phyloP scores from a whole-genome alignment of 2,329 filamentous ascomycete genomes.

The Drechslerella stenobrocha region DNA sequence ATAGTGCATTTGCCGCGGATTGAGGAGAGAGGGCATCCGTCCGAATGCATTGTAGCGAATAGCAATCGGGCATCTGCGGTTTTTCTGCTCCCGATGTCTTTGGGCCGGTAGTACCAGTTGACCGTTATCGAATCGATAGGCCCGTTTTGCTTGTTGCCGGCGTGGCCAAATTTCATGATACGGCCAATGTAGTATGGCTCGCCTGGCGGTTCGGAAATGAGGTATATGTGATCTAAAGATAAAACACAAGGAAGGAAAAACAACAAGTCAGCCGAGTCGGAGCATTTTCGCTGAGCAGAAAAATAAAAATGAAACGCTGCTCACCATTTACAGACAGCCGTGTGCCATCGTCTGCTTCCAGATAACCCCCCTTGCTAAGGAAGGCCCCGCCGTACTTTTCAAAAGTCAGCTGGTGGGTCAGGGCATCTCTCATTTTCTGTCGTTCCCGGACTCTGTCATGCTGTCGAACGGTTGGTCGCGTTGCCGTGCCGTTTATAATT shows the following conservation, averaged over 20 bases:
- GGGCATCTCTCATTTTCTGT: constrained; percentile 59
- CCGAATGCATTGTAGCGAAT: constrained; percentile 98
- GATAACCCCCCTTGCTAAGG: constrained; percentile 70
- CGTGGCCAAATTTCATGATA: constrained; percentile 96
- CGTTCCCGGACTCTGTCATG: constrained; percentile 53
- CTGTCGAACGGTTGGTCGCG: constrained; percentile 56
- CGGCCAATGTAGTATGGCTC: constrained; percentile 97
- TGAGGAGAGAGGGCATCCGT: constrained; percentile 87
- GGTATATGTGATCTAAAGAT: constrained; percentile 77
- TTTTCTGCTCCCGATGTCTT: constrained; percentile 84
- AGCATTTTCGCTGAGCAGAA: constrained; percentile 7
- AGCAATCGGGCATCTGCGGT: constrained; percentile 86
- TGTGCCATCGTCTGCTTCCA: constrained; percentile 89
- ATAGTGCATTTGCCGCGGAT: constrained; percentile 93
- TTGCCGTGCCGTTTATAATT: constrained; percentile 51
- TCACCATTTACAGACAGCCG: constrained; percentile 81
- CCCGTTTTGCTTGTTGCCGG: constrained; percentile 70
- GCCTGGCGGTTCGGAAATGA: constrained; percentile 94
- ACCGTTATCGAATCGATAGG: constrained; percentile 85
- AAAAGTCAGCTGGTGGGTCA: constrained; percentile 89
- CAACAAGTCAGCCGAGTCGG: constrained; percentile 8
- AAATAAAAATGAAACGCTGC: constrained; percentile 54
- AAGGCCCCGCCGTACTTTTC: constrained; percentile 67
- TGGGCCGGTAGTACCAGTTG: constrained; percentile 97
- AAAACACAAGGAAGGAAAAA: constrained; percentile 1